These are phyloP conservation scores for Pseudogymnoascus sp. DNA, from an alignment of 2,329 filamentous ascomycete species.

Conservation along the genomic window DNA sequence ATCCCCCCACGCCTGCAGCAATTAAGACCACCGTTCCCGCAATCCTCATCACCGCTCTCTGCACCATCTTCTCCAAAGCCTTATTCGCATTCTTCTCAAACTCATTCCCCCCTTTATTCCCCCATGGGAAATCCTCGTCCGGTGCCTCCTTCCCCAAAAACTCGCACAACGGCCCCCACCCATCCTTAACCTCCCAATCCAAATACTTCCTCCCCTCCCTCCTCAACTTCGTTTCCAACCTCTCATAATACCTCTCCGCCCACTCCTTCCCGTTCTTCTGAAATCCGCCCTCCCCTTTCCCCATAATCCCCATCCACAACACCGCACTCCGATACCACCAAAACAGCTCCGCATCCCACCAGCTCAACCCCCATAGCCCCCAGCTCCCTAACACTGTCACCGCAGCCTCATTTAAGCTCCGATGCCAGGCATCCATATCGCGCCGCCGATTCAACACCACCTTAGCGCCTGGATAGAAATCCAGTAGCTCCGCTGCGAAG, in stretches of 20 bases:
- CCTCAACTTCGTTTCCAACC: conserved; percentile 17
- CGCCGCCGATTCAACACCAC: conserved; percentile 28
- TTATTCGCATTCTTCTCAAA: background rate
- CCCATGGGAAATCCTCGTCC: conserved; percentile 28
- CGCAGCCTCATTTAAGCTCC: conserved; percentile 16
- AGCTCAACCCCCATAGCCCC: conserved; percentile 26
- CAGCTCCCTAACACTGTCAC: conserved; percentile 16
- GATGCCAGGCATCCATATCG: conserved; percentile 24
- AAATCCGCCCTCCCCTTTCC: conserved; percentile 19
- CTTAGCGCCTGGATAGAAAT: conserved; percentile 32
- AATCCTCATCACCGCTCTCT: background rate
- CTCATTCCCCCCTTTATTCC: conserved; percentile 25
- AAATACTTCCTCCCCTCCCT: conserved; percentile 16
- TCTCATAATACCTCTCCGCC: conserved; percentile 17
- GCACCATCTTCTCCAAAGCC: background rate
- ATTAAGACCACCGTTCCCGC: background rate
- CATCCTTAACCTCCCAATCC: conserved; percentile 33
- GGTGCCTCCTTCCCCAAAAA: conserved; percentile 34
- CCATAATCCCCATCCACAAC: conserved; percentile 19
- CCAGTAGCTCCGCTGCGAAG: conserved; percentile 31
- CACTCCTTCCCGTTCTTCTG: background rate
- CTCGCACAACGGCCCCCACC: conserved; percentile 38
- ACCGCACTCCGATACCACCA: conserved; percentile 18
- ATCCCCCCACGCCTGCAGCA: background rate
- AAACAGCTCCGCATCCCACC: conserved; percentile 24